Percentiles rank a stretch among this genome's conserved stretches.
These are phyloP conservation scores for Cucumis melo DNA, from an alignment of 306 rosid genomes.

Conservation along the genomic window DNA sequence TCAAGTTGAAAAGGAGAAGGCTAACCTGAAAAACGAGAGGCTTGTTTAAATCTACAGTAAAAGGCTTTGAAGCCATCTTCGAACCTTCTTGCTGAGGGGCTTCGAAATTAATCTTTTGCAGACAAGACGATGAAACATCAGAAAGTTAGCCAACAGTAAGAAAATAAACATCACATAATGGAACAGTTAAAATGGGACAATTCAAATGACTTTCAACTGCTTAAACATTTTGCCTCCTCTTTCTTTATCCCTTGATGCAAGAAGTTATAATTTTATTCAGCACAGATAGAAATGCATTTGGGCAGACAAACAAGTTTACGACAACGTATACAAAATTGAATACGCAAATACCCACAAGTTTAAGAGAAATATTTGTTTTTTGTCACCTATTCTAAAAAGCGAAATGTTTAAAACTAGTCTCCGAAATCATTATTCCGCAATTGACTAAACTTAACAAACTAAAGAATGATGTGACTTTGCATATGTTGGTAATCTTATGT, in stretches of 20 bases:
- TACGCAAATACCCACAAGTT: background rate
- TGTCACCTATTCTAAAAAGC: background rate
- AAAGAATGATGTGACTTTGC: background rate
- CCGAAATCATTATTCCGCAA: background rate
- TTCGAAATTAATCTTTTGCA: background rate
- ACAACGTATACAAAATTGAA: background rate
- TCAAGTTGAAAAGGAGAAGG: background rate
- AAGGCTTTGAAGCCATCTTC: constrained; percentile 14
- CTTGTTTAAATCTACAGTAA: constrained; percentile 16
- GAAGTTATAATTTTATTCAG: background rate
- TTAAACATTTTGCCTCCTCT: background rate
- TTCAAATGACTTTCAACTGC: background rate
- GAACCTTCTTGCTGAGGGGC: constrained; percentile 3
- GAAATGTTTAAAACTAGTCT: background rate
- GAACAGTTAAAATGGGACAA: background rate
- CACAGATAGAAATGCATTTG: background rate
- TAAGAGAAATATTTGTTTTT: background rate
- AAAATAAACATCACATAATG: background rate
- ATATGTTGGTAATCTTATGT: background rate
- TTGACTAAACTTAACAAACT: background rate
- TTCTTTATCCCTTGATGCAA: background rate
- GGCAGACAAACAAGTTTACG: background rate
- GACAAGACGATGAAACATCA: background rate
- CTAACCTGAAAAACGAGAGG: constrained; percentile 28
- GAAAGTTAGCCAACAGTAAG: background rate